phyloP scores from a whole-genome alignment of 768 basidiomycete genomes.

The Russula olivacea region DNA sequence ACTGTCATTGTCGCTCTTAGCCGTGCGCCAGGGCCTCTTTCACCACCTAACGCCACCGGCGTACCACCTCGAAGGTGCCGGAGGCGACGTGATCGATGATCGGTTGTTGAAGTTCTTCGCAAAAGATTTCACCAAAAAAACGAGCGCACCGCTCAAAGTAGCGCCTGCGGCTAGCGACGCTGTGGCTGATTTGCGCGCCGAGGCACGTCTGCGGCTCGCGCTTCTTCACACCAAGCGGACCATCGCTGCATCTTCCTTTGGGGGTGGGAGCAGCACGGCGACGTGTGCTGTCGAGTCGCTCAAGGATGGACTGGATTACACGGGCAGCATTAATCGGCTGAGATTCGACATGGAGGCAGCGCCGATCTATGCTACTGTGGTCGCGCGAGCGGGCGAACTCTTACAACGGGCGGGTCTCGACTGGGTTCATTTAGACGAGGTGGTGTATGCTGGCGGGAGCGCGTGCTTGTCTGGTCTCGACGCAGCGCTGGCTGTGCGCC shows the following conservation, averaged over 20 bases:
- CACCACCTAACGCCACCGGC: conserved; percentile 50
- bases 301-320: conserved; percentile 90
- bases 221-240: conserved; percentile 95
- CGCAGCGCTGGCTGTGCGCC: conserved; percentile 48
- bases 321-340: conserved; percentile 56
- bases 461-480: conserved; percentile 71
- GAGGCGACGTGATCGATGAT: conserved; percentile 71
- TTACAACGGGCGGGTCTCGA: conserved; percentile 50
- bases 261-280: conserved; percentile 44
- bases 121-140: conserved; percentile 96
- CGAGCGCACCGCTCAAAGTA: conserved; percentile 64
- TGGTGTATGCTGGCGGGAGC: conserved; percentile 75
- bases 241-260: conserved; percentile 68
- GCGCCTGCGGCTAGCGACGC: conserved; percentile 48
- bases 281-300: conserved; percentile 91
- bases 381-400: conserved; percentile 46
- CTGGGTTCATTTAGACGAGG: conserved; percentile 64
- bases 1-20: conserved; percentile 61
- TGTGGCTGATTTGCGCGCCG: conserved; percentile 67
- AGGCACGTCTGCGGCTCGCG: conserved; percentile 88
- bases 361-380: conserved; percentile 54
- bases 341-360: conserved; percentile 44
- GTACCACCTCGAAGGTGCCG: conserved; percentile 38
- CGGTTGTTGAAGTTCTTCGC: conserved; percentile 87
- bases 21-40: conserved; percentile 69